These are phyloP conservation scores for Trypanosoma cruzi DNA, from an alignment of 208 protist species.

Conservation along the genomic window DNA sequence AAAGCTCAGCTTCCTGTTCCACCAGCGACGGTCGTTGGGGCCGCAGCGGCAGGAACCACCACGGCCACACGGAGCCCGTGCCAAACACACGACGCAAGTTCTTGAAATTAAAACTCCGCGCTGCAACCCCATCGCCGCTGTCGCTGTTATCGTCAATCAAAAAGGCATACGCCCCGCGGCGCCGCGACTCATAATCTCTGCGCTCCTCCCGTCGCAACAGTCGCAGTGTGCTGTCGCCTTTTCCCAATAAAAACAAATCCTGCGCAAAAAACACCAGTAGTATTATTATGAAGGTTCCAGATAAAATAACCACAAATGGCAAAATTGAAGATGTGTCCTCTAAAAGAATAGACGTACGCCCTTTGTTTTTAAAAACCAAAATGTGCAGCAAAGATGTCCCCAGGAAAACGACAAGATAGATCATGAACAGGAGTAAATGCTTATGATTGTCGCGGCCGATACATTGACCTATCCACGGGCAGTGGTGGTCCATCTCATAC, in stretches of 20 bases:
- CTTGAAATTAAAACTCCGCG: conserved; percentile 14
- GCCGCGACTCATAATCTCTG: conserved; percentile 1
- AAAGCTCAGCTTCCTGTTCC: conserved; percentile 48
- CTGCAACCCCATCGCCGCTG: not conserved
- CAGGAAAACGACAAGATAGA: conserved; percentile 22
- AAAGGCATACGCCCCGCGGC: conserved; percentile 14
- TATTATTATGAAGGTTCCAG: not conserved
- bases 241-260: conserved; percentile 12
- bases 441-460: conserved; percentile 80
- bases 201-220: conserved; percentile 28
- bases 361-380: not conserved
- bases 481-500: conserved; percentile 78
- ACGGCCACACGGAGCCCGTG: conserved; percentile 17
- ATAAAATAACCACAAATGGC: conserved; percentile 2
- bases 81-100: conserved; percentile 46
- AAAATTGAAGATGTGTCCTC: not conserved
- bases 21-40: conserved; percentile 31
- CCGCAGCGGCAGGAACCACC: conserved; percentile 37
- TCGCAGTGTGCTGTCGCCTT: conserved; percentile 31
- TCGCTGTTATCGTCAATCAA: not conserved
- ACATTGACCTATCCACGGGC: conserved; percentile 73
- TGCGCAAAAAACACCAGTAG: conserved; percentile 6
- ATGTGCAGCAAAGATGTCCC: not conserved
- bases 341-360: not conserved
- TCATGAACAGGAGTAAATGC: conserved; percentile 68